Base-by-base conservation (phyloP, 2,329 filamentous ascomycete genomes). In the Fusarium sp. region DNA sequence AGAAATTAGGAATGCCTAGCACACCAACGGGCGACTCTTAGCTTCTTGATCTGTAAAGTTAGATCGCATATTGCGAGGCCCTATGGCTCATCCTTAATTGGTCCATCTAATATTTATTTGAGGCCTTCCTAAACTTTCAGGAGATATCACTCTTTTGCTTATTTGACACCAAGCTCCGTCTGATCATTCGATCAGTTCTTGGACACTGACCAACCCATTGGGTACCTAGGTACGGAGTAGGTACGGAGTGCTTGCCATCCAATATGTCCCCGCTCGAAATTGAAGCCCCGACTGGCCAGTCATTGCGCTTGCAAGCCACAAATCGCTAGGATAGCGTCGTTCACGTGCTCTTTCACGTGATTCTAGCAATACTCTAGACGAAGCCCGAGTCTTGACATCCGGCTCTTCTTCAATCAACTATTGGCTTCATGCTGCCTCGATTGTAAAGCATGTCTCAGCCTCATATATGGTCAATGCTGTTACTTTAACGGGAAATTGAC, bases 1-100 rank as follows among this genome's bases (percentile, higher is more conserved):
- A 74, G 71, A 72, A 75, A 67, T 74, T 75, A 74, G 68, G 63
- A 75, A 75, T 71, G 65, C 58, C 64, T 55, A 55, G 52, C 53
- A 58, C 43, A 55, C 26, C 38, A 49, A 28, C 48, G 50, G 41
- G 44, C 33, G 44, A 57, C 58, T 63, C 23, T 24, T 59, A 33
- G 39, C 48, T 52, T 39, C 12, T 12, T 28, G 26, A 44, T 33
- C 8, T 47, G 26, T 28, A 49, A 46, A 59, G 39, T 43, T 26
- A 37, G 26, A 31, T 39, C 38, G 33, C 56, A 46, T 55, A 46
- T 21, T 23, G 26, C 24, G 16, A 56, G 20, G 33, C 42, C 46
- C 47, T 52, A 21, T 21, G 28, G 33, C 31, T 44, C 33, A 50
- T 47, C 35, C 23, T 39, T 24, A 26, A 23, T 23, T 35, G 23